Conservation (phyloP, 805 yeast species). For the Komagataella mondaviorum region DNA sequence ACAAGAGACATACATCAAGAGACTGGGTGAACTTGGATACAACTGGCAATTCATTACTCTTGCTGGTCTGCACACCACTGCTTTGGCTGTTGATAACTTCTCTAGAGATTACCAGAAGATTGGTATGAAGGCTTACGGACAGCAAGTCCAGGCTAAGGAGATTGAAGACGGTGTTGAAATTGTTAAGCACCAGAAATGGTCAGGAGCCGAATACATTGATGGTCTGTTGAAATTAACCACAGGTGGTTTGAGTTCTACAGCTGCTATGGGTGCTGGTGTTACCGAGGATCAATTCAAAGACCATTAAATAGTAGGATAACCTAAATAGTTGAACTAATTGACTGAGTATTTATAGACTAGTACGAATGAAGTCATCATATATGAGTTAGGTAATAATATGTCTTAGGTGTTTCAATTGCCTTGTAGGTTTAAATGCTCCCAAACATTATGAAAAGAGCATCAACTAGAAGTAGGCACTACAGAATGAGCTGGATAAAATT, state of each 20-base stretch:
- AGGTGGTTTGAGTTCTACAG: constrained; percentile 91
- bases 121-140: constrained; percentile 96
- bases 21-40: constrained; percentile 81
- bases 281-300: constrained; percentile 88
- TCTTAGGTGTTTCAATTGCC: too few species aligned
- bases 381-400: too few species aligned
- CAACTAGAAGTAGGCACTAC: not conserved
- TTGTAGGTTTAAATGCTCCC: too few species aligned
- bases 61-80: constrained; percentile 95
- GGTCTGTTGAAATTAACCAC: constrained; percentile 78
- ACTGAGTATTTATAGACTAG: not conserved
- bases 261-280: constrained; percentile 98
- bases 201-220: constrained; percentile 96
- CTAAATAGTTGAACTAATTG: not conserved
- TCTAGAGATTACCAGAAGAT: constrained; percentile 61
- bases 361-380: not conserved
- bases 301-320: not conserved
- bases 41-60: constrained; percentile 97
- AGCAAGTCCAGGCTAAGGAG: constrained; percentile 74
- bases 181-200: constrained; percentile 97
- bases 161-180: constrained; percentile 85
- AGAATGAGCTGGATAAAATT: not conserved
- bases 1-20: constrained; percentile 80
- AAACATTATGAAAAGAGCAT: not conserved
- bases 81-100: constrained; percentile 79